These are phyloP conservation scores for Gaultheria prostrata DNA, from an alignment of 148 eudicot genomes.

Conservation along the genomic window DNA sequence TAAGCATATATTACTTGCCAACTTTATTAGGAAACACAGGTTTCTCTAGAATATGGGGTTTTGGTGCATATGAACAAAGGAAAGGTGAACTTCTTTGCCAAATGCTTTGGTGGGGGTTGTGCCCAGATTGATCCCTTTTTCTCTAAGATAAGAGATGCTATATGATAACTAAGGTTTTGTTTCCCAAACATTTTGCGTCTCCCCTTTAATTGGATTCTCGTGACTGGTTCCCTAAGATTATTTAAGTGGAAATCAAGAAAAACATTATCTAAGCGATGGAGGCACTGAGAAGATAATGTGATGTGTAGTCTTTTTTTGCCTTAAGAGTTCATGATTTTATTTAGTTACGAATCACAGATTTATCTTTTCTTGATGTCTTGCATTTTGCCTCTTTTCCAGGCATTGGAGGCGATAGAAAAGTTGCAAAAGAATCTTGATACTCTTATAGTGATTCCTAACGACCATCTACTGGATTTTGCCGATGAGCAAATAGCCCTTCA, in stretches of 20 bases:
- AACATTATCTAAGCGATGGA: neutral
- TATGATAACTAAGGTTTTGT: neutral
- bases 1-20: neutral
- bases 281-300: neutral
- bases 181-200: neutral
- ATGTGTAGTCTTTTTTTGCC: neutral
- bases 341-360: too few relatives aligned
- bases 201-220: neutral
- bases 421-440: too few relatives aligned
- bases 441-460: too few relatives aligned
- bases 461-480: too few relatives aligned
- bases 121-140: neutral
- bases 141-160: neutral
- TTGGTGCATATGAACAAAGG: neutral
- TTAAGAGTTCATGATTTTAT: neutral
- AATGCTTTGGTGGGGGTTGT: neutral
- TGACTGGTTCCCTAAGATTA: neutral
- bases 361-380: neutral
- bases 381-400: too few relatives aligned
- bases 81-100: neutral
- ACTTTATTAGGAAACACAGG: neutral
- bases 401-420: too few relatives aligned
- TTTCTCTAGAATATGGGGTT: neutral
- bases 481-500: constrained; percentile 89
- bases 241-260: neutral